Conservation (phyloP, 1,139 yeast genomes). For the Blastobotrys malaysiensis region DNA sequence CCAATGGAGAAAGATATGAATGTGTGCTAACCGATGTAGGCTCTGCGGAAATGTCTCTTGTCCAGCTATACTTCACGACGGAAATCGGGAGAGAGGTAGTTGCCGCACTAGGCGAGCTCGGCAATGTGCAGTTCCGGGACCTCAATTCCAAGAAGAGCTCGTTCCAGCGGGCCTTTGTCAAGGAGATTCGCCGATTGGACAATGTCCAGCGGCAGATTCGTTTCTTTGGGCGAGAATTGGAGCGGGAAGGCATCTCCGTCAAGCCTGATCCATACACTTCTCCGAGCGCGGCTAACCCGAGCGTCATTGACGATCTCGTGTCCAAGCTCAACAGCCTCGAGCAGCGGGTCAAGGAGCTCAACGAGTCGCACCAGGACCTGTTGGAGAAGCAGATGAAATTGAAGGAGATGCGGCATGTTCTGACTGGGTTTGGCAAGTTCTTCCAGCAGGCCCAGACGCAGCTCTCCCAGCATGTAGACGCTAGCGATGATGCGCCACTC, state of each 20-base stretch:
- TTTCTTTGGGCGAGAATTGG: slow-evolving; percentile 20
- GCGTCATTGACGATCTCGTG: slow-evolving; percentile 74
- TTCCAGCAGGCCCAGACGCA: slow-evolving; percentile 27
- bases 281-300: slow-evolving; percentile 19
- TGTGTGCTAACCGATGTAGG: slow-evolving; percentile 33
- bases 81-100: slow-evolving; percentile 88
- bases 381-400: slow-evolving; percentile 51
- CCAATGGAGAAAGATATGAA: slow-evolving; percentile 3
- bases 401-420: slow-evolving; percentile 61
- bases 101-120: slow-evolving; percentile 72
- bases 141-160: slow-evolving; percentile 70
- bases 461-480: slow-evolving; percentile 27
- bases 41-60: slow-evolving; percentile 92
- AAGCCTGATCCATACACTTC: slow-evolving; percentile 12
- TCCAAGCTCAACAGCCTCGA: slow-evolving; percentile 61
- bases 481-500: slow-evolving; percentile 33
- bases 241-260: slow-evolving; percentile 26
- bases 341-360: slow-evolving; percentile 51
- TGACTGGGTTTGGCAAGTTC: slow-evolving; percentile 63
- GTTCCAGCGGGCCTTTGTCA: slow-evolving; percentile 83
- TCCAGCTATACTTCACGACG: slow-evolving; percentile 86
- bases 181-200: slow-evolving; percentile 67
- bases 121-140: slow-evolving; percentile 82
- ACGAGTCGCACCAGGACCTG: slow-evolving; percentile 50
- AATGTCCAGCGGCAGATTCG: slow-evolving; percentile 54